phyloP scores from a whole-genome alignment of 768 basidiomycete genomes.

The Baorangia bicolor region DNA sequence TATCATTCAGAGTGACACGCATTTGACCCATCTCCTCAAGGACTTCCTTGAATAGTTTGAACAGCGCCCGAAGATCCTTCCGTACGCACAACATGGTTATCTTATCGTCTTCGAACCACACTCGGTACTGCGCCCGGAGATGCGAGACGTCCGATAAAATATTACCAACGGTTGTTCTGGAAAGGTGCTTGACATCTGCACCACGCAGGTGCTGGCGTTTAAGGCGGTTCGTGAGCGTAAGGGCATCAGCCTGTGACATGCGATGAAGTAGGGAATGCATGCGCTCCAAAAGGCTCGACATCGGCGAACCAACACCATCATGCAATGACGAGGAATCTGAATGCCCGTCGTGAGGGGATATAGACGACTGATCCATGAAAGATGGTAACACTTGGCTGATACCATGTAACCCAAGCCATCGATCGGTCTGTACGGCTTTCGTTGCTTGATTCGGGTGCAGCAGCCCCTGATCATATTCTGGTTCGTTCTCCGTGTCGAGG shows the following conservation, averaged over 20 bases:
- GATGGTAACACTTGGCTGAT: constrained; percentile 36
- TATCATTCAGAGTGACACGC: constrained; percentile 80
- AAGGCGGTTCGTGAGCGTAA: constrained; percentile 83
- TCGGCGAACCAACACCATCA: constrained; percentile 47
- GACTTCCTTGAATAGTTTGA: constrained; percentile 83
- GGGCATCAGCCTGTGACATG: constrained; percentile 74
- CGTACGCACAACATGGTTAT: constrained; percentile 60
- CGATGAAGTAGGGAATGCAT: constrained; percentile 61
- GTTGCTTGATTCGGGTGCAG: constrained; percentile 48
- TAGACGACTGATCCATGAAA: constrained; percentile 36
- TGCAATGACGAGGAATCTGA: constrained; percentile 77
- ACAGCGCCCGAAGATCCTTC: constrained; percentile 76
- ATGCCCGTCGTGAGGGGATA: constrained; percentile 55
- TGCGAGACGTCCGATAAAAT: constrained; percentile 69
- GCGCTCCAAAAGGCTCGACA: constrained; percentile 62
- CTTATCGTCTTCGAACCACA: constrained; percentile 73
- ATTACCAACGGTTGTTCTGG: constrained; percentile 72
- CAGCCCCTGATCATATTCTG: constrained; percentile 32
- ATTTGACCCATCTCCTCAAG: constrained; percentile 82
- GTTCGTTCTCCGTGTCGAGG: constrained; percentile 48
- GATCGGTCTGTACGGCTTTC: constrained; percentile 70
- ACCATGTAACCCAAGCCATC: constrained; percentile 30
- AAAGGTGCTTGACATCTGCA: constrained; percentile 85
- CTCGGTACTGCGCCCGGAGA: constrained; percentile 73
- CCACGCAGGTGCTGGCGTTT: constrained; percentile 87